Percentiles rank a stretch among this genome's conserved stretches.
These are phyloP conservation scores for Phytophthora ramorum DNA, from an alignment of 352 stramenopile species.

Conservation along the genomic window DNA sequence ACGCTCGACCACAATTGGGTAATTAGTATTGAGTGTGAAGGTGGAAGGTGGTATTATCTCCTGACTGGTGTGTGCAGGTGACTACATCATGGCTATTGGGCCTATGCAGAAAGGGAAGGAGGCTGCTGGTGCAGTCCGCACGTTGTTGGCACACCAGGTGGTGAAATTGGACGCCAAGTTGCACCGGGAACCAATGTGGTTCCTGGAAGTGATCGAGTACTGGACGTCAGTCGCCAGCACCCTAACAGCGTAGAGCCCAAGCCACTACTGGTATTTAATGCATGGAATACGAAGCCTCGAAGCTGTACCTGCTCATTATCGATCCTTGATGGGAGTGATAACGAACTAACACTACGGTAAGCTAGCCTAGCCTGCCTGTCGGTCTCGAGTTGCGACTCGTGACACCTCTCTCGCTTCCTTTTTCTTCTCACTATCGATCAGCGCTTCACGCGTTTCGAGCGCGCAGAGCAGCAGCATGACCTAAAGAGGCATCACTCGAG, in stretches of 20 bases:
- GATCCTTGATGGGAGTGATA: conserved; percentile 39
- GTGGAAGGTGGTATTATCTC: neutral
- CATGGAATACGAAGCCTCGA: conserved; percentile 6
- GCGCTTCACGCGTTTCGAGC: conserved; percentile 9
- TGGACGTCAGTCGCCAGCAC: conserved; percentile 52
- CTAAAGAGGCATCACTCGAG: conserved; percentile 20
- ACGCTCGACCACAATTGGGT: conserved; percentile 49
- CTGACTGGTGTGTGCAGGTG: conserved; percentile 36
- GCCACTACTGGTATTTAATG: conserved; percentile 9
- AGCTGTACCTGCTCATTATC: conserved; percentile 38
- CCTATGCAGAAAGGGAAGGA: conserved; percentile 56
- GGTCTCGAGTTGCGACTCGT: neutral
- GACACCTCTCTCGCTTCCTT: conserved; percentile 8
- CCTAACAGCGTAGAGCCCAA: conserved; percentile 2
- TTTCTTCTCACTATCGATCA: conserved; percentile 38
- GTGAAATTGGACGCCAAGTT: conserved; percentile 60
- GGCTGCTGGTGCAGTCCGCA: conserved; percentile 16
- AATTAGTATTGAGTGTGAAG: neutral
- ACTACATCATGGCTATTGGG: conserved; percentile 85
- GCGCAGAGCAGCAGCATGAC: conserved; percentile 29
- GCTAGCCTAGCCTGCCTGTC: conserved; percentile 13
- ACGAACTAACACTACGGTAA: conserved; percentile 23
- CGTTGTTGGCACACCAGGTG: conserved; percentile 66
- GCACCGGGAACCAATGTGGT: conserved; percentile 73
- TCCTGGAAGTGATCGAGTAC: conserved; percentile 79